Evolutionary conservation across 2,329 filamentous ascomycete genomes (phyloP).

Genomic region (Nemania sp.): DNA sequence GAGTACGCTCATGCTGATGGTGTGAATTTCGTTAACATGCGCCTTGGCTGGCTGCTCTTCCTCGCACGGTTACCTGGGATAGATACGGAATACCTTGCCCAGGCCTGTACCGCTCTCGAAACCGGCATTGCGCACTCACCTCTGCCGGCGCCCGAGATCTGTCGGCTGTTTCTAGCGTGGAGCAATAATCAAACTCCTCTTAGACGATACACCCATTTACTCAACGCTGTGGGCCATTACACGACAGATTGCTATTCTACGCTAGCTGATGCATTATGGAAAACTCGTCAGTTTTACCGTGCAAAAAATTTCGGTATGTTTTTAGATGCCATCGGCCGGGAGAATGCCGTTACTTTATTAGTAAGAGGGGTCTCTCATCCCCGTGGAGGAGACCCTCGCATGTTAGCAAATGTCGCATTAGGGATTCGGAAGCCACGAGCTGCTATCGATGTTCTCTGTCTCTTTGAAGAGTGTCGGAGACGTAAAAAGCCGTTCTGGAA

Average conservation of each 20-base stretch:
- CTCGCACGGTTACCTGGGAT: constrained; percentile 47
- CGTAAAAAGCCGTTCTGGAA: constrained; percentile 40
- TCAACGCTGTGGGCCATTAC: constrained; percentile 3
- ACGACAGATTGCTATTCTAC: constrained; percentile 31
- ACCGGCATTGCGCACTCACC: constrained; percentile 29
- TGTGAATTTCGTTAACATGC: constrained; percentile 33
- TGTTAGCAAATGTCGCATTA: constrained; percentile 44
- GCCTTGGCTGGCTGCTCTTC: constrained; percentile 47
- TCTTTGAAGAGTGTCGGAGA: constrained; percentile 34
- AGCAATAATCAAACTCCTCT: constrained; percentile 37
- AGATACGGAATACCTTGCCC: constrained; percentile 38
- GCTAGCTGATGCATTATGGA: constrained; percentile 42
- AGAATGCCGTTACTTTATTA: constrained; percentile 42
- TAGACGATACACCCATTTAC: constrained; percentile 17
- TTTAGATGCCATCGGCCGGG: constrained; percentile 44
- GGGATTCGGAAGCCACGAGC: constrained; percentile 41
- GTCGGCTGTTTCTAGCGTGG: constrained; percentile 45
- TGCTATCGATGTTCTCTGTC: constrained; percentile 45
- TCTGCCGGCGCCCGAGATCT: constrained; percentile 43
- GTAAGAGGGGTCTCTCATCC: constrained; percentile 34
- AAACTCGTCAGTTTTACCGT: constrained; percentile 39
- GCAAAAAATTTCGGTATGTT: constrained; percentile 41
- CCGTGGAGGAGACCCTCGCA: constrained; percentile 30
- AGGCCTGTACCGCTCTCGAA: constrained; percentile 43
- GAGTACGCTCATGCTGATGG: constrained; percentile 23